Evolutionary conservation across 1,139 yeast species (phyloP).

Genomic region (Blastobotrys apis): DNA sequence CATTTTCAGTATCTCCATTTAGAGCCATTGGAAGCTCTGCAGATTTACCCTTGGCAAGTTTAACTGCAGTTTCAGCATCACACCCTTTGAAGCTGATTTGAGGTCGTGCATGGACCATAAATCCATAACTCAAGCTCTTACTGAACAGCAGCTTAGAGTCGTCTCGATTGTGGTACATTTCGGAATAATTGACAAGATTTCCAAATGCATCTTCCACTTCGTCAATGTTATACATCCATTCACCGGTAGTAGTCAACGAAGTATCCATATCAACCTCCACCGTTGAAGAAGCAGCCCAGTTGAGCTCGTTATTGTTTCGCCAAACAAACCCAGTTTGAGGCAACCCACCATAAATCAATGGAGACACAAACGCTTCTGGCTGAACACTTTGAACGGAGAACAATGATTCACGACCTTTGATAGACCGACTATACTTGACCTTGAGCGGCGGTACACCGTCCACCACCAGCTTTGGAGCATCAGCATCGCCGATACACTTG

Average conservation of each 20-base stretch:
- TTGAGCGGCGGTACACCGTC: constrained; percentile 75
- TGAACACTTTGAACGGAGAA: constrained; percentile 46
- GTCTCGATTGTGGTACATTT: constrained; percentile 32
- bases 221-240: constrained; percentile 59
- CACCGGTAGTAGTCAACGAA: constrained; percentile 50
- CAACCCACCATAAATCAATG: constrained; percentile 33
- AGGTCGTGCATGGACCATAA: constrained; percentile 64
- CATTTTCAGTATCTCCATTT: constrained; percentile 27
- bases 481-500: constrained; percentile 61
- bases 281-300: constrained; percentile 51
- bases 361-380: constrained; percentile 45
- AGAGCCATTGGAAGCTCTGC: constrained; percentile 26
- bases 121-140: constrained; percentile 40
- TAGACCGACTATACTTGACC: constrained; percentile 53
- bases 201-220: constrained; percentile 75
- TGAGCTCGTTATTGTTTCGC: constrained; percentile 38
- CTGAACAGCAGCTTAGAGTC: constrained; percentile 24
- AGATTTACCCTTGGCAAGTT: constrained; percentile 32
- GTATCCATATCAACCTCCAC: constrained; percentile 50
- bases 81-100: constrained; percentile 40
- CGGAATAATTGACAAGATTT: constrained; percentile 53
- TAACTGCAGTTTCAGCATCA: constrained; percentile 33
- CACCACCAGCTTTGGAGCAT: constrained; percentile 51
- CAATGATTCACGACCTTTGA: constrained; percentile 44
- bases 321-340: constrained; percentile 18